Evolutionary conservation across 2,329 filamentous ascomycete species (phyloP).

Genomic region (Chlorencoelia australis): DNA sequence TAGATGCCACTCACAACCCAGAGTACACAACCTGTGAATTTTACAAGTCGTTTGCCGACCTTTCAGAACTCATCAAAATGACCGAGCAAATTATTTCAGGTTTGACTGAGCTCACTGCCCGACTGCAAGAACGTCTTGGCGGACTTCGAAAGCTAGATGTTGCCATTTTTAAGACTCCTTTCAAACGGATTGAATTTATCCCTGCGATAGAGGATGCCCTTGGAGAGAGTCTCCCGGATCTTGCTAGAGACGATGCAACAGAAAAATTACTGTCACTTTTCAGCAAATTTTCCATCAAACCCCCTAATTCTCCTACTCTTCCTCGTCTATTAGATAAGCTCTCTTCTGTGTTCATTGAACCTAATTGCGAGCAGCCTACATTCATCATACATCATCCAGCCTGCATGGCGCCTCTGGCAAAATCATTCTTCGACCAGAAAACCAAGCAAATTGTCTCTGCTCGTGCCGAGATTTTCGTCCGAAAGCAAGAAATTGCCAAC

Average conservation of each 20-base stretch:
- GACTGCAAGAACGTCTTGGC: slow-evolving; percentile 28
- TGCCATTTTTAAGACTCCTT: slow-evolving; percentile 41
- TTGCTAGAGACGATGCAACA: slow-evolving; percentile 41
- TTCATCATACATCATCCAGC: slow-evolving; percentile 88
- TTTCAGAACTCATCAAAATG: slow-evolving; percentile 62
- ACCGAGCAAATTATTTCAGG: slow-evolving; percentile 63
- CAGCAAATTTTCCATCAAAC: slow-evolving; percentile 34
- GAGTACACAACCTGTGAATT: slow-evolving; percentile 98
- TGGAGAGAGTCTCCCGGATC: slow-evolving; percentile 32
- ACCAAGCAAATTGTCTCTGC: slow-evolving; percentile 67
- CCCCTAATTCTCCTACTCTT: slow-evolving; percentile 45
- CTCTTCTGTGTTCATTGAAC: slow-evolving; percentile 67
- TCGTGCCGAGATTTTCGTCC: slow-evolving; percentile 76
- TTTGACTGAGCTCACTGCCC: slow-evolving; percentile 42
- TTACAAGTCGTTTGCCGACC: slow-evolving; percentile 75
- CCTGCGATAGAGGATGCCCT: slow-evolving; percentile 64
- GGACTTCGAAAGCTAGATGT: slow-evolving; percentile 39
- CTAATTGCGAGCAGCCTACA: slow-evolving; percentile 58
- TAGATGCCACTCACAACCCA: slow-evolving; percentile 88
- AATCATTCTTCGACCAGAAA: slow-evolving; percentile 67
- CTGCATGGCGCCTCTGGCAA: slow-evolving; percentile 82
- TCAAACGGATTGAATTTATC: slow-evolving; percentile 69
- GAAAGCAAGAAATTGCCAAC: slow-evolving; percentile 77
- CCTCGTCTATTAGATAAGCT: slow-evolving; percentile 75
- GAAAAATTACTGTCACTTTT: slow-evolving; percentile 48